Base-by-base conservation (phyloP, 2,329 filamentous ascomycete species). In the Talaromyces verruculosus region DNA sequence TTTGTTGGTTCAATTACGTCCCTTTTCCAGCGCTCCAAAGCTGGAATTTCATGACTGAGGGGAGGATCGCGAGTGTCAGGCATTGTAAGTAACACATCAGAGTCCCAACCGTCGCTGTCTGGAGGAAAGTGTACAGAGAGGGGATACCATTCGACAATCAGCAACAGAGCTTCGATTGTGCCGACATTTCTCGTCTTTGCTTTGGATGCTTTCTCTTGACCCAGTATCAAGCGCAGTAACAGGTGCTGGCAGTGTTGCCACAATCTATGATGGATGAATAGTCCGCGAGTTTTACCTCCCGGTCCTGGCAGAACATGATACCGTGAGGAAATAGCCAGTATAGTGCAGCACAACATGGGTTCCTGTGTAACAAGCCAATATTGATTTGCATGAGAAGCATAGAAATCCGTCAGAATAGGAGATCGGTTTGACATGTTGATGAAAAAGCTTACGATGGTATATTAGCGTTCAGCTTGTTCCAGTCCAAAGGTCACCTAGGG, bases 141-240 rank as follows among this genome's bases (percentile, higher is more conserved):
- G 0, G 84, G 82, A 68, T 84, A 82, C 84, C 84, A 85, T 66
- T 85, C 83, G 0, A 80, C 82, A 0, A 85, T 76, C 15, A 65
- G 45, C 17, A 65, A 41, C 5, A 65, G 53, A 13, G 39, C 57
- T 19, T 65, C 63, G 17, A 65, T 49, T 4, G 63, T 65, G 15
- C 63, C 43, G 22, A 65, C 30, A 33, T 49, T 61, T 35, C 63
- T 60, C 7, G 55, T 65, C 63, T 60, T 61, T 25, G 53, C 55
- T 41, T 65, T 65, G 19, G 55, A 49, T 47, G 39, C 63, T 51
- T 65, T 61, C 41, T 65, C 63, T 28, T 65, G 63, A 15, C 55
- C 63, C 25, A 60, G 19, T 11, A 65, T 61, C 11, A 65, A 19
- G 30, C 55, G 63, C 28, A 60, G 35, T 35, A 65, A 33, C 5